These are phyloP conservation scores for Kalmusia sp. DNA, from an alignment of 2,329 filamentous ascomycete genomes.

Conservation along the genomic window DNA sequence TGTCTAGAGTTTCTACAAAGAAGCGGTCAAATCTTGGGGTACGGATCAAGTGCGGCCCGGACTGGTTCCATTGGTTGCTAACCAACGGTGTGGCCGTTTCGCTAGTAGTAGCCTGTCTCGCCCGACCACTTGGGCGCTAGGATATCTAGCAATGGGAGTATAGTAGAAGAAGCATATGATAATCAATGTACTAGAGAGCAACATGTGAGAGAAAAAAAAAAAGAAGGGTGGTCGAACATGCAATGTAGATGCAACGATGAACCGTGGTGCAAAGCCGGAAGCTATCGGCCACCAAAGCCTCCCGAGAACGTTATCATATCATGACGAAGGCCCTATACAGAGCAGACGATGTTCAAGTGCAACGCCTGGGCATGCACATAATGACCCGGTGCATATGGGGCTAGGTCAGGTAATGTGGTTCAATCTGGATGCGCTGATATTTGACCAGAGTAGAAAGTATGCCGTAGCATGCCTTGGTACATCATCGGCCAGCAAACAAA, in stretches of 20 bases:
- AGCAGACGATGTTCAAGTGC: not conserved
- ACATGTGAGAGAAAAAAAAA: too few species aligned
- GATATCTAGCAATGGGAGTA: too few species aligned
- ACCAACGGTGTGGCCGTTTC: conserved; percentile 5
- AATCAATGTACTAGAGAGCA: not conserved
- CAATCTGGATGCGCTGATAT: too few species aligned
- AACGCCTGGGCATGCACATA: too few species aligned
- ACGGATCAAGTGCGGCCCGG: not conserved
- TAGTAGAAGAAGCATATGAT: too few species aligned
- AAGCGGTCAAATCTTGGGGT: not conserved
- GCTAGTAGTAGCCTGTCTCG: not conserved
- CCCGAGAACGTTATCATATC: not conserved
- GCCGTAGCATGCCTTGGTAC: too few species aligned
- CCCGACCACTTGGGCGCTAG: not conserved
- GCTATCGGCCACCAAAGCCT: not conserved
- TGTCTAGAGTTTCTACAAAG: not conserved
- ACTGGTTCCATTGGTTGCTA: not conserved
- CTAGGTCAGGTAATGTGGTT: too few species aligned
- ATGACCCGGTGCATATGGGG: too few species aligned
- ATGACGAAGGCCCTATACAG: not conserved
- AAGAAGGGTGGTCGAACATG: not conserved
- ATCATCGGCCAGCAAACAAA: too few species aligned
- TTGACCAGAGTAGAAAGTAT: too few species aligned
- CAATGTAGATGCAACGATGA: not conserved
- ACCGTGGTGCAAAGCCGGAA: not conserved